Percentiles rank a stretch among this genome's conserved stretches.
Conservation (phyloP, 805 yeast genomes). For the Diddensiella santjacobensis region DNA sequence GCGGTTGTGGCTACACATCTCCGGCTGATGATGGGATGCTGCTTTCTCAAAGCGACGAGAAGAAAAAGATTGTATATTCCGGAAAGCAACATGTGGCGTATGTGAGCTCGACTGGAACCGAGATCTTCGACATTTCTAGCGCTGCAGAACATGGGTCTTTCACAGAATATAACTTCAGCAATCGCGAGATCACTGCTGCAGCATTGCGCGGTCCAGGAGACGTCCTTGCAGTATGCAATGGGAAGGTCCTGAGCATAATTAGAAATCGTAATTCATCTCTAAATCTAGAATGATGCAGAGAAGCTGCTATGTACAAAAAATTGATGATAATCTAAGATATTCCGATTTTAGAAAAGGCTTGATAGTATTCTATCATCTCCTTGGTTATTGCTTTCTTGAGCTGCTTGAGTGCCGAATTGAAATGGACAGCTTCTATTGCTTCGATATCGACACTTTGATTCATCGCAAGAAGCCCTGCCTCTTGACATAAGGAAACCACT, state of each 20-base stretch:
- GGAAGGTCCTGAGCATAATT: not conserved
- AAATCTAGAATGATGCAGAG: not conserved
- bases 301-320: no score
- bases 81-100: conserved; percentile 4
- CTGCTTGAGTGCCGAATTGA: conserved; percentile 62
- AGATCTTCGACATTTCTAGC: conserved; percentile 12
- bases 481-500: conserved; percentile 85
- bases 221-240: not conserved
- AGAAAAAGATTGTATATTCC: not conserved
- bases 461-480: conserved; percentile 92
- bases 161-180: conserved; percentile 4
- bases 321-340: not conserved
- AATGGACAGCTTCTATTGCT: conserved; percentile 60
- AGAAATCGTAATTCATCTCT: not conserved
- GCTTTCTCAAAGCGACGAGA: not conserved
- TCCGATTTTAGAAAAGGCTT: conserved; percentile 14
- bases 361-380: conserved; percentile 79
- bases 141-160: conserved; percentile 16
- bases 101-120: conserved; percentile 7
- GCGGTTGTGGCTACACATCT: conserved; percentile 37
- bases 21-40: conserved; percentile 19
- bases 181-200: conserved; percentile 1
- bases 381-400: conserved; percentile 76
- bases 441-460: conserved; percentile 60
- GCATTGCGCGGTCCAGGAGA: conserved; percentile 1